Evolutionary conservation across 768 basidiomycete species (phyloP).

Genomic region (Hypholoma sublateritium): DNA sequence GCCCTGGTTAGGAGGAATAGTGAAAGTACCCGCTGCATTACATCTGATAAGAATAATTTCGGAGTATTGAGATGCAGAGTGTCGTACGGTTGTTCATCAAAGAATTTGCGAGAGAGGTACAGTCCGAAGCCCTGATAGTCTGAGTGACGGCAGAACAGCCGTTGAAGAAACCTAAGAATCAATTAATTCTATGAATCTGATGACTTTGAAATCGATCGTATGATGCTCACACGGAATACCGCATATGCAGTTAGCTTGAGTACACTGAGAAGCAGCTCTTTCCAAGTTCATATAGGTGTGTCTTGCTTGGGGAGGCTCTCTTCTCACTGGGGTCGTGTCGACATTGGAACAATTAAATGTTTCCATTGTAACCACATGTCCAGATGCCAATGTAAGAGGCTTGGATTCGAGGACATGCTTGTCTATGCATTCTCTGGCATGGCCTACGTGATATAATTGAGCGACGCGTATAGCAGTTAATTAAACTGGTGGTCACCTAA

Average conservation of each 20-base stretch:
- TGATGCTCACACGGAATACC: conserved; percentile 8
- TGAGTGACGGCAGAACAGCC: conserved; percentile 5
- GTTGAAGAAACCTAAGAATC: conserved; percentile 4
- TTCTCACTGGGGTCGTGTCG: neutral
- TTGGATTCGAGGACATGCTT: conserved; percentile 7
- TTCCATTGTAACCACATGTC: conserved; percentile 9
- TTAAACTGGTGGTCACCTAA: too few species aligned
- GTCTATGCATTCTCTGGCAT: conserved; percentile 8
- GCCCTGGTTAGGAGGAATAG: conserved; percentile 9
- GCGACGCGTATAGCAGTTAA: too few species aligned
- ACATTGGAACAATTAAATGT: conserved; percentile 10
- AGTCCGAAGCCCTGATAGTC: conserved; percentile 8
- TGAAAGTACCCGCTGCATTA: conserved; percentile 6
- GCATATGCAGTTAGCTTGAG: conserved; percentile 8
- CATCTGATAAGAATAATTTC: neutral
- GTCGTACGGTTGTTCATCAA: conserved; percentile 8
- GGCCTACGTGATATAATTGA: neutral
- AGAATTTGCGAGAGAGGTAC: conserved; percentile 3
- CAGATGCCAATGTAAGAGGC: conserved; percentile 5
- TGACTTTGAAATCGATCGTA: neutral
- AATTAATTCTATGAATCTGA: neutral
- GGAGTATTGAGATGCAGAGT: neutral
- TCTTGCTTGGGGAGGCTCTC: neutral
- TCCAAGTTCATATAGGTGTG: neutral
- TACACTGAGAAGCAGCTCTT: conserved; percentile 6